Evolutionary conservation across 2,329 filamentous ascomycete genomes (phyloP), one percentile per base, ranked within the genome.

Genomic region (Coniochaeta ligniaria): DNA sequence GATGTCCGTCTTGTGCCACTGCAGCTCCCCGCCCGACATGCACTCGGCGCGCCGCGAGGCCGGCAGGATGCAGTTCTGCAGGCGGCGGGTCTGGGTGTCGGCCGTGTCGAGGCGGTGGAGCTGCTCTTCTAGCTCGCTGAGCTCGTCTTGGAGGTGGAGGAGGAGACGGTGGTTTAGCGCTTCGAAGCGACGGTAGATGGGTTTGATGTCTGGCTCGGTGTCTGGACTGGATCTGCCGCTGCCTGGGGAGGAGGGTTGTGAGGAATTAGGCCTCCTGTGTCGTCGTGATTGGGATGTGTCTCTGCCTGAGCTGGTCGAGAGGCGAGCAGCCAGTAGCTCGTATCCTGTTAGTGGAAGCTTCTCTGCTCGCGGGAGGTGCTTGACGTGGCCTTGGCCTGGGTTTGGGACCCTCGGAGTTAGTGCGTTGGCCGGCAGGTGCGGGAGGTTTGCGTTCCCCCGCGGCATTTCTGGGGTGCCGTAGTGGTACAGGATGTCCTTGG

Each of bases 141-240:
- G 84, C 71, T 96, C 91, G 69, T 96, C 92, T 72, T 96, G 93
- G 17, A 96, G 79, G 63, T 95, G 87, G 0, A 96, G 78, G 2
- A 97, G 76, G 2, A 96, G 76, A 2, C 93, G 87, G 70, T 96
- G 92, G 67, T 95, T 93, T 20, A 96, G 76, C 12, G 85, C 82
- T 70, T 91, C 88, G 68, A 97, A 97, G 60, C 88, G 88, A 50
- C 93, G 85, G 72, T 96, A 96, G 61, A 96, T 82, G 1, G 91
- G 91, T 54, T 70, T 74, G 35, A 80, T 67, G 0, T 64, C 63
- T 17, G 47, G 47, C 26, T 52, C 47, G 3, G 14, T 3, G 24
- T 52, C 47, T 9, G 54, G 54, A n/a, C 31, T 22, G 20, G 28
- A 36, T 6, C 54, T 20, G 31, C 31, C 31, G 54, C 54, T 56